Evolutionary conservation across 768 basidiomycete genomes (phyloP).

Genomic region (Lyophyllum atratum): DNA sequence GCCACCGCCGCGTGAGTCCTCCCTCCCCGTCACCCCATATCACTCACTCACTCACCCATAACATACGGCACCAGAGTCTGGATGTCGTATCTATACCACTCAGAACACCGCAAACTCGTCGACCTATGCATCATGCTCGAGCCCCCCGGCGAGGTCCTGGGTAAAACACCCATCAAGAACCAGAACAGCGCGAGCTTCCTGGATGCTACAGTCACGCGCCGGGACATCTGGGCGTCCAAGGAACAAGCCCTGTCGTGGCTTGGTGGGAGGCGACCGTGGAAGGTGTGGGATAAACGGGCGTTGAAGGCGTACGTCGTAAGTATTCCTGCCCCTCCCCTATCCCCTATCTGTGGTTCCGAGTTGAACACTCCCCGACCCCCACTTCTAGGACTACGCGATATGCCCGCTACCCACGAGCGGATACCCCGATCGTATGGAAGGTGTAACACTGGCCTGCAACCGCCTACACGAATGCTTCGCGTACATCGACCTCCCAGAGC

Average conservation of each 20-base stretch:
- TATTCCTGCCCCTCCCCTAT: neutral
- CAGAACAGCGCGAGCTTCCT: neutral
- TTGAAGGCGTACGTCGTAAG: neutral
- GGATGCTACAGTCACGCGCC: conserved; percentile 15
- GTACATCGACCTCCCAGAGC: neutral
- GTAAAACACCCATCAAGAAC: neutral
- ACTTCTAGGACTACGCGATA: conserved; percentile 6
- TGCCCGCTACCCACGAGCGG: conserved; percentile 3
- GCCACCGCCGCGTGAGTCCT: conserved; percentile 16
- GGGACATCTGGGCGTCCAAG: conserved; percentile 20
- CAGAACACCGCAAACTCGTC: neutral
- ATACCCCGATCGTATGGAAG: conserved; percentile 3
- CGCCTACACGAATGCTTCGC: conserved; percentile 2
- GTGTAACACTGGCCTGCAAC: conserved; percentile 4
- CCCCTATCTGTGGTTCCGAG: neutral
- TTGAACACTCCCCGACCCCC: neutral
- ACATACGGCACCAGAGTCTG: neutral
- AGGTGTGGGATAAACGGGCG: conserved; percentile 25
- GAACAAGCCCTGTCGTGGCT: conserved; percentile 25
- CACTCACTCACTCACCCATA: neutral
- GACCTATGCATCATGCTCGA: conserved; percentile 21
- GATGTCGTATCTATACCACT: neutral
- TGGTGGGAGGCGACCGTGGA: conserved; percentile 24
- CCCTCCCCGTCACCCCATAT: neutral
- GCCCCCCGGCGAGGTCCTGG: conserved; percentile 5